Evolutionary conservation across 371 early-diverging fungal species (phyloP), one percentile per base, ranked within the genome.

Genomic region (Lichtheimia hyalospora): DNA sequence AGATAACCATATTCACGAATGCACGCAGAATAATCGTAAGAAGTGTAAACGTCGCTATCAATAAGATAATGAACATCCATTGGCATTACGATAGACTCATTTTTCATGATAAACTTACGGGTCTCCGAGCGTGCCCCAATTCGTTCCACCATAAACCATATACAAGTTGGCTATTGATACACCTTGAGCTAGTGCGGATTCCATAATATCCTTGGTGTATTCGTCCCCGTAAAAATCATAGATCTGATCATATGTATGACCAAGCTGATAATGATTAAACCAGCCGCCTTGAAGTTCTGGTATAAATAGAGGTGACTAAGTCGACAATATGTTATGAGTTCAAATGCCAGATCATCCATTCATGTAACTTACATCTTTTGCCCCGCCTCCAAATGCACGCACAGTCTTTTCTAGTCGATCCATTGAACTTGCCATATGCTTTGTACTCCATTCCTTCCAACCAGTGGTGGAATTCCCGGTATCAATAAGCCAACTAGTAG

Each of bases 281-380:
- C 91, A 90, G 0, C 92, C 92, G 16, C 91, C 92, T 69, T 92
- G 92, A 8, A 91, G 77, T 68, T 92, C 92, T 10, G 91, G 89
- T 54, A 91, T 89, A 58, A 92, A 85, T 44, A 91, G 75, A 2
- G 92, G 92, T 0, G 88, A 85, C 77, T 82, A 20, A 8, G 34
- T 34, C 10, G 6, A 34, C 34, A 34, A 34, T 34, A 34, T 0
- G 2, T 10, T 34, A 10, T 34, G 1, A 34, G 34, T 10, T 34
- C 34, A 12, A 20, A 16, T 44, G 40, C 10, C 8, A 23, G 7
- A 5, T 10, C n/a, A 3, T 5, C 39, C 10, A 25, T 41, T 3
- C 14, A 34, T n/a, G 1, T n/a, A 10, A 57, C 62, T 60, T 68
- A 80, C 82, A 42, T 80, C 70, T 48, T 79, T 81, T 25, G 89